phyloP scores from a whole-genome alignment of 805 yeast species.

The Pichia exigua region DNA sequence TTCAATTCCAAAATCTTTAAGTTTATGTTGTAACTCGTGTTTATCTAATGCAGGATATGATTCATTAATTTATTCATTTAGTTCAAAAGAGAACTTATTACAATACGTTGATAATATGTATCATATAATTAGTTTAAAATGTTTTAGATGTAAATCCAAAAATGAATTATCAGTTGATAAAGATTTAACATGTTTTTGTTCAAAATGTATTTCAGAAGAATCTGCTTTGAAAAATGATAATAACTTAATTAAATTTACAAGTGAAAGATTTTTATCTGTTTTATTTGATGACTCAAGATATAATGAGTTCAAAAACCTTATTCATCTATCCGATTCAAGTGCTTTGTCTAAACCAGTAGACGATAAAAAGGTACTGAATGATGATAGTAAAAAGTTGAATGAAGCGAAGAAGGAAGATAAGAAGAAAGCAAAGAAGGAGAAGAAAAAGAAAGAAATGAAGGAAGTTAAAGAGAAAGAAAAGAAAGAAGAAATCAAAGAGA shows the following conservation, averaged over 20 bases:
- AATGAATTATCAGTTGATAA: not conserved
- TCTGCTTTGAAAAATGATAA: not conserved
- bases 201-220: slow-evolving; percentile 1
- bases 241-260: not conserved
- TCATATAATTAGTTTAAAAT: slow-evolving; percentile 1
- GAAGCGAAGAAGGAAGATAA: not conserved
- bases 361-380: not conserved
- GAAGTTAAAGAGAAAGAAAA: not conserved
- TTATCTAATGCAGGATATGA: not conserved
- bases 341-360: not conserved
- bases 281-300: not conserved
- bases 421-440: not conserved
- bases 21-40: slow-evolving; percentile 5
- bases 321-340: not conserved
- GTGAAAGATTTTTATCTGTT: not conserved
- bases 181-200: slow-evolving; percentile 2
- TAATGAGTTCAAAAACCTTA: not conserved
- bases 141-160: slow-evolving; percentile 3
- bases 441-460: not conserved
- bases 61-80: slow-evolving; percentile 3
- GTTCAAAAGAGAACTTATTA: not conserved
- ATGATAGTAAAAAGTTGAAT: not conserved
- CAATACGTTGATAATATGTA: slow-evolving; percentile 8
- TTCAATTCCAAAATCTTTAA: not conserved
- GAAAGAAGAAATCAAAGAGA: not conserved